Evolutionary conservation across 2,329 filamentous ascomycete species (phyloP).

Genomic region (Diplodia corticola): DNA sequence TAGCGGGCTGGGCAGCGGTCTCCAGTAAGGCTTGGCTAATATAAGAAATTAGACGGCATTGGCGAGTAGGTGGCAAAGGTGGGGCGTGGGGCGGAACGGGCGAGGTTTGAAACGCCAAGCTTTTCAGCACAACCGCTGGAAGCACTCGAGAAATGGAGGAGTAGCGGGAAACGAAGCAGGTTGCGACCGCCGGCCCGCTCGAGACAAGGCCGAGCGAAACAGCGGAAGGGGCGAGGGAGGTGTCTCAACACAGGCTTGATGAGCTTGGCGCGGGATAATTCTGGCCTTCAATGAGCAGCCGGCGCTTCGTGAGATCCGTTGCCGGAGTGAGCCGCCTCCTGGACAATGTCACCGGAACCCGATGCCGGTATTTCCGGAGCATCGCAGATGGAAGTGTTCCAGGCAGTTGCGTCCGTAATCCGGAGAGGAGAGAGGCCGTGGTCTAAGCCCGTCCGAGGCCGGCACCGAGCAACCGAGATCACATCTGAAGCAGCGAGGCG

Average conservation of each 20-base stretch:
- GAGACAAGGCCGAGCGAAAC: not conserved
- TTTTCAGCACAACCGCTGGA: not conserved
- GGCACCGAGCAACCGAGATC: not conserved
- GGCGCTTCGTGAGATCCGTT: not conserved
- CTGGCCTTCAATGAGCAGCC: not conserved
- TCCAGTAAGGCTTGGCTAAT: not conserved
- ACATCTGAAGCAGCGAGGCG: not conserved
- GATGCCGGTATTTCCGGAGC: too few relatives aligned
- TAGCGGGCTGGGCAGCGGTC: conserved; percentile 6
- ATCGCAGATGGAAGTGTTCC: too few relatives aligned
- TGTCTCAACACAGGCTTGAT: not conserved
- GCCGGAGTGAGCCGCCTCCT: too few relatives aligned
- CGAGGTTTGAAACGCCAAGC: conserved; percentile 9
- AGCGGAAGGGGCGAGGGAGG: not conserved
- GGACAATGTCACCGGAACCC: too few relatives aligned
- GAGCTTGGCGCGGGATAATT: conserved; percentile 1
- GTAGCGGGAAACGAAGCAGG: not conserved
- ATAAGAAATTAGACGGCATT: not conserved
- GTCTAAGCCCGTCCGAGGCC: not conserved
- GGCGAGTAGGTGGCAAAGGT: not conserved
- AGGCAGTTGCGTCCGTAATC: too few relatives aligned
- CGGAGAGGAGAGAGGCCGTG: too few relatives aligned
- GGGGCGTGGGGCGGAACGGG: not conserved
- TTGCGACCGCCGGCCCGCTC: not conserved
- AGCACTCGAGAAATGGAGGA: not conserved